These are phyloP conservation scores for Sclerospora graminicola DNA, from an alignment of 352 stramenopile genomes.

Conservation along the genomic window DNA sequence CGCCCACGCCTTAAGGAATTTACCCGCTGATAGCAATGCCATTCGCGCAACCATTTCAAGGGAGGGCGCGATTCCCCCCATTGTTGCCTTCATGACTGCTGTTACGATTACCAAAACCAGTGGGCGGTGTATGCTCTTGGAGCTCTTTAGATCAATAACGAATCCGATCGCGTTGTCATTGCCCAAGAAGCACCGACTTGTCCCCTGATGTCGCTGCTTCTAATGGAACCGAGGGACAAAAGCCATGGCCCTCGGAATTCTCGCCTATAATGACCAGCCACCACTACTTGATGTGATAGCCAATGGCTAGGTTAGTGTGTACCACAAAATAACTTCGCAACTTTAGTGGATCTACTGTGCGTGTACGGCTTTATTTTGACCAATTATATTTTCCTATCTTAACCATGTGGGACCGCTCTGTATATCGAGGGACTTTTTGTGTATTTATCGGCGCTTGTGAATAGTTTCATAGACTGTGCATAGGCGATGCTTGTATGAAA, in stretches of 20 bases:
- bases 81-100: slow-evolving; percentile 11
- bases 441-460: too few relatives aligned
- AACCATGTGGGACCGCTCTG: too few relatives aligned
- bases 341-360: too few relatives aligned
- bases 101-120: slow-evolving; percentile 17
- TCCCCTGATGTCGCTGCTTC: slow-evolving; percentile 6
- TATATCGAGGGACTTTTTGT: too few relatives aligned
- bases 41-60: slow-evolving; percentile 3
- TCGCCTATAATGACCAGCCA: slow-evolving; percentile 15
- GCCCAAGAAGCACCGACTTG: slow-evolving; percentile 10
- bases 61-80: slow-evolving; percentile 12
- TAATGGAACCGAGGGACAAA: slow-evolving; percentile 5
- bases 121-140: slow-evolving; percentile 12
- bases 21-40: slow-evolving; percentile 4
- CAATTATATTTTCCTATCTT: too few relatives aligned
- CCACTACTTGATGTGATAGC: too few relatives aligned
- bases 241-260: slow-evolving; percentile 13
- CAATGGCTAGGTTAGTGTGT: too few relatives aligned
- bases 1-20: slow-evolving; percentile 9
- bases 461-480: too few relatives aligned
- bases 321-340: too few relatives aligned
- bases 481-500: too few relatives aligned
- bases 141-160: slow-evolving; percentile 7
- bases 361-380: too few relatives aligned
- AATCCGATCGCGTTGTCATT: slow-evolving; percentile 10